Conservation (phyloP, 495 filamentous ascomycete genomes). For the Penicillium simplicissimum region DNA sequence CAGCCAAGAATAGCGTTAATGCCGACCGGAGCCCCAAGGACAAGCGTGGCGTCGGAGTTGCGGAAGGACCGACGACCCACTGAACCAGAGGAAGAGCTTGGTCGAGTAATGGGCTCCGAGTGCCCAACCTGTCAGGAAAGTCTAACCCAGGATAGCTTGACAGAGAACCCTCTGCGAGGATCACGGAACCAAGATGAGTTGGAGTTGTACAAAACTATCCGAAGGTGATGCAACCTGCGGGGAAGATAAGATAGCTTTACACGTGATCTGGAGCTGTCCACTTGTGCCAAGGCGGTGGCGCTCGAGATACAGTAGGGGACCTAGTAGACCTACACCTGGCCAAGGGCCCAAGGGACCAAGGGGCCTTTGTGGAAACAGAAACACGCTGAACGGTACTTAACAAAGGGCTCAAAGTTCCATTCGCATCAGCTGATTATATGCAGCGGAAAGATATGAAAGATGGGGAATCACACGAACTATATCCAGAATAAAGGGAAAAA, state of each 20-base stretch:
- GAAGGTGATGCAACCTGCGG: conserved; percentile 12
- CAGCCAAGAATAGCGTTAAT: neutral
- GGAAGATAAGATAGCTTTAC: conserved; percentile 21
- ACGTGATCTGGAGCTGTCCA: conserved; percentile 7
- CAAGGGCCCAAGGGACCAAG: too few species aligned
- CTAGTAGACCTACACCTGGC: too few species aligned
- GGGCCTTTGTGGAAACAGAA: neutral
- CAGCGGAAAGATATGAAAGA: conserved; percentile 18
- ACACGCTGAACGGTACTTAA: neutral
- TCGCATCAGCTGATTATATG: conserved; percentile 13
- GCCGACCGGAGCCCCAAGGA: neutral
- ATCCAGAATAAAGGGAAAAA: conserved; percentile 24
- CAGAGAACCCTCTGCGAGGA: neutral
- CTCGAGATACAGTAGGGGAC: neutral
- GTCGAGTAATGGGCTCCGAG: neutral
- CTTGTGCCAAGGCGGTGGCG: neutral
- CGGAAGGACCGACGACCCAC: neutral
- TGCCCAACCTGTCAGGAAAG: neutral
- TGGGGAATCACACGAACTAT: conserved; percentile 37
- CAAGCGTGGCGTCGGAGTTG: neutral
- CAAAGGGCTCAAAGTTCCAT: neutral
- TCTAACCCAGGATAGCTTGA: neutral
- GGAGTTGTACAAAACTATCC: conserved; percentile 1
- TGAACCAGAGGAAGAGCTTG: neutral
- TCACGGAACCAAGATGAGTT: neutral